Evolutionary conservation across 768 basidiomycete genomes (phyloP).

Genomic region (Termitomyces sp.): DNA sequence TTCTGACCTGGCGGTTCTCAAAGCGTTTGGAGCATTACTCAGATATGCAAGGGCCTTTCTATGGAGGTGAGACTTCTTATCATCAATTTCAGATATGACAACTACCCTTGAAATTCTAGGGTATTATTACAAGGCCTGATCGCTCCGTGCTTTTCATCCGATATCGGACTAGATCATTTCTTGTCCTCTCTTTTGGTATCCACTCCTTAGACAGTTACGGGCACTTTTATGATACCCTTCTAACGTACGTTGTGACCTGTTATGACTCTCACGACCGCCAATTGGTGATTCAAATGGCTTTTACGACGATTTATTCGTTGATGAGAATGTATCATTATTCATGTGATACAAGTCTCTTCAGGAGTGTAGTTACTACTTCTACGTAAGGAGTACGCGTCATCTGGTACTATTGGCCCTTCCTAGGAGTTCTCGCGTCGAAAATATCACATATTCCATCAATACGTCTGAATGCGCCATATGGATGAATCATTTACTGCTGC

Average conservation of each 20-base stretch:
- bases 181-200: slow-evolving; percentile 24
- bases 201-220: slow-evolving; percentile 24
- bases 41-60: slow-evolving; percentile 58
- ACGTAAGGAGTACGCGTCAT: slow-evolving; percentile 8
- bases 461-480: slow-evolving; percentile 7
- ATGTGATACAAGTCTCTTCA: slow-evolving; percentile 10
- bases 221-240: slow-evolving; percentile 25
- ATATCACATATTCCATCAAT: slow-evolving; percentile 11
- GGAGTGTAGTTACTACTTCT: slow-evolving; percentile 1
- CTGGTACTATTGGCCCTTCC: neutral
- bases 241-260: slow-evolving; percentile 30
- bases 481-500: slow-evolving; percentile 6
- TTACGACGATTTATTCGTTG: slow-evolving; percentile 24
- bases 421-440: neutral
- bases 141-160: slow-evolving; percentile 10
- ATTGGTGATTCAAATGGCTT: slow-evolving; percentile 16
- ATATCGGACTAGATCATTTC: slow-evolving; percentile 24
- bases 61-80: slow-evolving; percentile 48
- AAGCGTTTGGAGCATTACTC: slow-evolving; percentile 67
- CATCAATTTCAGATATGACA: slow-evolving; percentile 19
- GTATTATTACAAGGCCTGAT: slow-evolving; percentile 52
- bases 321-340: slow-evolving; percentile 14
- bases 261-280: slow-evolving; percentile 30
- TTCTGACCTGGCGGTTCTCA: slow-evolving; percentile 71
- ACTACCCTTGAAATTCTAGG: slow-evolving; percentile 23